Evolutionary conservation across 768 basidiomycete species (phyloP).

Genomic region (Russula earlei): DNA sequence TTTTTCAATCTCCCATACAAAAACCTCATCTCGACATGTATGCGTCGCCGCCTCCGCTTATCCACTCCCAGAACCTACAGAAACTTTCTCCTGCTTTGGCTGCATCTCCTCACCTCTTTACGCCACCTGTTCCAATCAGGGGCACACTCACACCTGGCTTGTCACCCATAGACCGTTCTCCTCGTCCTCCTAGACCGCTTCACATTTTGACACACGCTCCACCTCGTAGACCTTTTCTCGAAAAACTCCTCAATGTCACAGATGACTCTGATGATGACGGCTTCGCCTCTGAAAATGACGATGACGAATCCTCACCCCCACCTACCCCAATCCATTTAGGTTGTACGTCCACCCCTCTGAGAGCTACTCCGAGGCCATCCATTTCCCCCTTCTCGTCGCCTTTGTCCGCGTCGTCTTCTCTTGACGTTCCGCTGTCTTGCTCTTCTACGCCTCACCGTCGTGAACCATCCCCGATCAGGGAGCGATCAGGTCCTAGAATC

Average conservation of each 20-base stretch:
- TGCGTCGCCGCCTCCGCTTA: constrained; percentile 19
- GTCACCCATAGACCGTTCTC: constrained; percentile 17
- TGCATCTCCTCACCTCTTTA: constrained; percentile 15
- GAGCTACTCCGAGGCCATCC: constrained; percentile 8
- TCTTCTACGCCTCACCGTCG: neutral
- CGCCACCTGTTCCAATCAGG: constrained; percentile 9
- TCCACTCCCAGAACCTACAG: neutral
- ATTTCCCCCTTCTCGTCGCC: constrained; percentile 16
- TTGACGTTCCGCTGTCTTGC: constrained; percentile 13
- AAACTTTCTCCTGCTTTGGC: constrained; percentile 14
- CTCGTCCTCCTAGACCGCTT: neutral
- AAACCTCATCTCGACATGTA: constrained; percentile 10
- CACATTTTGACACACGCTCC: neutral
- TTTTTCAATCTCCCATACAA: neutral
- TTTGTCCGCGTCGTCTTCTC: constrained; percentile 11
- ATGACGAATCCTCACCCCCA: constrained; percentile 10
- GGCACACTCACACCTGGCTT: constrained; percentile 6
- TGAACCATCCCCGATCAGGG: neutral
- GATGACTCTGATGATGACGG: constrained; percentile 15
- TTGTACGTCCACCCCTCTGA: constrained; percentile 14
- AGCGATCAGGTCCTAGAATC: neutral
- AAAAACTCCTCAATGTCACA: constrained; percentile 9
- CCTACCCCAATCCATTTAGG: constrained; percentile 12
- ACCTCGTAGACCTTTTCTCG: constrained; percentile 2
- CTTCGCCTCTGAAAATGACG: neutral